Percentiles rank a stretch among this genome's conserved stretches.
These are phyloP conservation scores for Erucastrum elatum DNA, from an alignment of 345 rosid genomes.

Conservation along the genomic window DNA sequence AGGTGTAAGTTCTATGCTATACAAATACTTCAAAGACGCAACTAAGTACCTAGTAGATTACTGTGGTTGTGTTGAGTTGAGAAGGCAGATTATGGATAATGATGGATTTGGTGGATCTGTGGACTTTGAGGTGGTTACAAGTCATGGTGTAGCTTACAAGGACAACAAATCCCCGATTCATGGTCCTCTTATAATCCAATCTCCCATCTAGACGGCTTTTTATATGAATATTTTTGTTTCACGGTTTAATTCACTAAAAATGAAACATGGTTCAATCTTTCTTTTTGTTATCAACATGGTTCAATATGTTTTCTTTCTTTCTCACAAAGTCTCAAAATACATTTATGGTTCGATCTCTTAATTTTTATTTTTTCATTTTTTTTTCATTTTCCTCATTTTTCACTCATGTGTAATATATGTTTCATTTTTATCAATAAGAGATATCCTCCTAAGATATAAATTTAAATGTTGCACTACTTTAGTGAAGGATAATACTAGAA, in stretches of 20 bases:
- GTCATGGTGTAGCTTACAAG: constrained; percentile 32
- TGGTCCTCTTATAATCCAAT: background rate
- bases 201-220: background rate
- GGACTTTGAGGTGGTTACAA: constrained; percentile 31
- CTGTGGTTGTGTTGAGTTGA: constrained; percentile 65
- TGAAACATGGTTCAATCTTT: background rate
- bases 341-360: constrained; percentile 12
- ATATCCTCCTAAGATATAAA: background rate
- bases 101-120: constrained; percentile 19
- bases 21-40: constrained; percentile 48
- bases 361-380: background rate
- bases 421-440: background rate
- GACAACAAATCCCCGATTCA: constrained; percentile 14
- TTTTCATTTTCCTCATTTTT: background rate
- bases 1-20: constrained; percentile 28
- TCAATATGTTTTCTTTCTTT: background rate
- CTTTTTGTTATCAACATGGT: too few relatives aligned
- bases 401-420: background rate
- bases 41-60: constrained; percentile 60
- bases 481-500: background rate
- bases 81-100: constrained; percentile 44
- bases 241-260: too few relatives aligned
- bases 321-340: constrained; percentile 45
- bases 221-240: too few relatives aligned
- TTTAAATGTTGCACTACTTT: background rate